phyloP scores from a whole-genome alignment of 441 rosid genomes.

The Bocquillonia castaneifolia region DNA sequence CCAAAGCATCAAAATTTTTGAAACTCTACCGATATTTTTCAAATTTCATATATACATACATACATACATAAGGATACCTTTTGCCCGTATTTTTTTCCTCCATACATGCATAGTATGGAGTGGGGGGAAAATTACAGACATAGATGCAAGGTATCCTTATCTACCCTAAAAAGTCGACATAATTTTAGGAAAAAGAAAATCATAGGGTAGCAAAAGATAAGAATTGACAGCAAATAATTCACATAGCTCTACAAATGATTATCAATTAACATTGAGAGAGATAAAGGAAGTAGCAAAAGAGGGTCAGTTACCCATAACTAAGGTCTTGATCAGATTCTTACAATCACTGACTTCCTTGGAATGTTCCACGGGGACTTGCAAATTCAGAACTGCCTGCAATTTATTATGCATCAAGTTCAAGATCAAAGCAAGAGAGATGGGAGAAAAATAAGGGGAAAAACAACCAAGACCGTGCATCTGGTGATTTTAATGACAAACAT shows the following conservation, averaged over 20 bases:
- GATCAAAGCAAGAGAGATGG: neutral
- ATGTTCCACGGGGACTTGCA: conserved; percentile 95
- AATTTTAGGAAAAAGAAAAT: neutral
- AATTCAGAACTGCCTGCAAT: conserved; percentile 91
- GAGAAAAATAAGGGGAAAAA: neutral
- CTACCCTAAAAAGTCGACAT: neutral
- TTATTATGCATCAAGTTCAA: conserved; percentile 23
- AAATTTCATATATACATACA: no score
- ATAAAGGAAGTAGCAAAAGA: conserved; percentile 10
- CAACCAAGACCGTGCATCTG: neutral
- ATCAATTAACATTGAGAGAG: conserved; percentile 22
- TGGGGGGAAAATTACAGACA: neutral
- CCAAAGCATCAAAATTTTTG: neutral
- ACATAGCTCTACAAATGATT: conserved; percentile 10
- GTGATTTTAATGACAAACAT: neutral
- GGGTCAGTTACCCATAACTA: conserved; percentile 83
- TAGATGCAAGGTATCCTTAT: conserved; percentile 1
- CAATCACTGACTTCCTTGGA: conserved; percentile 97
- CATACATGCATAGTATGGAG: neutral
- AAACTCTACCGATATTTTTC: conserved; percentile 7
- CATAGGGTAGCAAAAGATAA: neutral
- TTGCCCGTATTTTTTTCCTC: no score
- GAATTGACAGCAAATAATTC: conserved; percentile 6
- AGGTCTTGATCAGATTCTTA: conserved; percentile 91
- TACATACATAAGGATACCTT: no score